Base-by-base conservation (phyloP, 768 basidiomycete genomes). In the Hypsizygus marmoreus region DNA sequence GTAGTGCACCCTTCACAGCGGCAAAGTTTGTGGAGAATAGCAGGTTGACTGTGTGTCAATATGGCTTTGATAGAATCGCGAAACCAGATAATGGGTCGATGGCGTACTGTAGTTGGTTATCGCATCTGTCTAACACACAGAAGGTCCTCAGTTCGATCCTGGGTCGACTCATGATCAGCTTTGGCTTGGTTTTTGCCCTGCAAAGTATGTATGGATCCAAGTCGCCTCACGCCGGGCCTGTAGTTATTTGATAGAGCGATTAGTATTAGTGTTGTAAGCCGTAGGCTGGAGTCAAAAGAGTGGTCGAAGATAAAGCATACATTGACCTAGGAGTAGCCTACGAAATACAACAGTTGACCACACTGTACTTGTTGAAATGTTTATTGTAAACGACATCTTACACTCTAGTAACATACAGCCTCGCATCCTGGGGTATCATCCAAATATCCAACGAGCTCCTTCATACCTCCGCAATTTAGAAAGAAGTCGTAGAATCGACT, bases 401-500 rank as follows among this genome's bases (percentile, higher is more conserved):
- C 20, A 17, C 30, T 46, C 39, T 38, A 35, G 23, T 12, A 25
- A 41, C 40, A 41, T 16, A 20, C 13, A 42, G 30, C 13, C 40
- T 42, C n/a, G 25, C 37, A 42, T 20, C 17, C 33, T 38, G 41
- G 55, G 58, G 57, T 57, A 61, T 64, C 49, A 34, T 33, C 39
- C 35, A 13, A 34, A n/a, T 29, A 25, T 41, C 28, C 4, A n/a
- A 33, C 13, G 22, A 28, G 13, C 33, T 25, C 33, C n/a, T 42
- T 32, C 13, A 29, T 10, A 17, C 23, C 19, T 31, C 23, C 4
- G 22, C 12, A 32, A 20, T 41, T 72, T 58, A 85, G 66, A 85
- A 83, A 34, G 83, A 75, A 16, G 91, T 88, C 38, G 91, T 95
- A 55, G 92, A 91, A 66, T 95, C 91, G 32, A 98, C 93, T 71